Conservation (phyloP, 2,329 filamentous ascomycete species). For the Aureobasidium lini region DNA sequence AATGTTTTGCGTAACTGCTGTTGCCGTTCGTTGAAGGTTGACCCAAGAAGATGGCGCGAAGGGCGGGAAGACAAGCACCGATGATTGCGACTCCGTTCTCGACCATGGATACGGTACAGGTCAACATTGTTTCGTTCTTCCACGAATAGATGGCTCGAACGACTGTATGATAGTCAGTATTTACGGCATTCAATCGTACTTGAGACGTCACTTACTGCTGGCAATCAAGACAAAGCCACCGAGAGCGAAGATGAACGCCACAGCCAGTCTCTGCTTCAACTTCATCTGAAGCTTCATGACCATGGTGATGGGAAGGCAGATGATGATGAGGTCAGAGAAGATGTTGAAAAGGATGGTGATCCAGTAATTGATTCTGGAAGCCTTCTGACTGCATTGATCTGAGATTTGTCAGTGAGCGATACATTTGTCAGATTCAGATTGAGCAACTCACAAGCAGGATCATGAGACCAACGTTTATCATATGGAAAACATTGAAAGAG, state of each 20-base stretch:
- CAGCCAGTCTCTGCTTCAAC: constrained; percentile 1
- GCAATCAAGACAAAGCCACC: constrained; percentile 8
- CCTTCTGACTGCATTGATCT: constrained; percentile 6
- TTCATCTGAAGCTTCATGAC: constrained; percentile 11
- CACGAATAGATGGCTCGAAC: constrained; percentile 7
- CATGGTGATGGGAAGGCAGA: constrained; percentile 12
- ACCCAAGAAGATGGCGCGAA: constrained; percentile 2
- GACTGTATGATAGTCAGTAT: background rate
- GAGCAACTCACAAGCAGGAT: background rate
- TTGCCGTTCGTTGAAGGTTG: background rate
- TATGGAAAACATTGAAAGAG: constrained; percentile 10
- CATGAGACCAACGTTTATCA: constrained; percentile 3
- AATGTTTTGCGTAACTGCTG: constrained; percentile 9
- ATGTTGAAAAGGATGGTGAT: constrained; percentile 12
- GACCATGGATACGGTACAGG: constrained; percentile 9
- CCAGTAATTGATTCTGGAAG: constrained; percentile 10
- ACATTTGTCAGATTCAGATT: background rate
- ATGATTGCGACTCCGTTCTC: constrained; percentile 12
- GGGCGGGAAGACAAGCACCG: constrained; percentile 6
- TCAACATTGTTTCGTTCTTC: constrained; percentile 10
- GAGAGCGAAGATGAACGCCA: background rate
- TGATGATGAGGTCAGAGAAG: constrained; percentile 2
- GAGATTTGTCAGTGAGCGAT: background rate
- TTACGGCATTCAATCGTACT: too few species aligned
- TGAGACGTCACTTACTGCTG: background rate